Conservation (phyloP, 2,329 filamentous ascomycete genomes). For the Pseudogymnoascus sp. region DNA sequence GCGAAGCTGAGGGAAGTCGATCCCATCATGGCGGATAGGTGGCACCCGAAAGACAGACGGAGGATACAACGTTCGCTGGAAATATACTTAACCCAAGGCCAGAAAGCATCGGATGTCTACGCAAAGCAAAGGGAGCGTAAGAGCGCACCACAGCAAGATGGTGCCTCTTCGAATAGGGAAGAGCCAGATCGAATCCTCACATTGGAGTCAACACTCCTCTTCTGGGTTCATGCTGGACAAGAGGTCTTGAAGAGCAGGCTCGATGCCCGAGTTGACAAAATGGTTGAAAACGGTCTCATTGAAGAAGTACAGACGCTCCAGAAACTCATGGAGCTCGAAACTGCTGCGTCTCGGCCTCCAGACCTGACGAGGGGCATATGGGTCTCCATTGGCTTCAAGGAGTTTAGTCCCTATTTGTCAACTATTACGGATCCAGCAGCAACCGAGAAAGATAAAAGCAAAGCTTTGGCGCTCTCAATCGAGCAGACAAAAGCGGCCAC, state of each 20-base stretch:
- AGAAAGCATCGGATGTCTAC: slow-evolving; percentile 77
- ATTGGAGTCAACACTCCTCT: slow-evolving; percentile 46
- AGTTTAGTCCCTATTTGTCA: slow-evolving; percentile 65
- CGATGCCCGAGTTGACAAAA: slow-evolving; percentile 70
- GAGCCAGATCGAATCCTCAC: slow-evolving; percentile 25
- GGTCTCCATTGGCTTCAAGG: slow-evolving; percentile 94
- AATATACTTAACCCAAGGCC: slow-evolving; percentile 78
- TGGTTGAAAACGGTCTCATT: slow-evolving; percentile 62
- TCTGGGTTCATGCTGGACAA: slow-evolving; percentile 78
- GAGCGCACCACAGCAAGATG: slow-evolving; percentile 27
- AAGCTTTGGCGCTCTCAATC: slow-evolving; percentile 50
- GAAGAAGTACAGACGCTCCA: slow-evolving; percentile 50
- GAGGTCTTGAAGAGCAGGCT: slow-evolving; percentile 61
- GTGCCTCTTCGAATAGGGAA: slow-evolving; percentile 19
- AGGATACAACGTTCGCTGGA: slow-evolving; percentile 87
- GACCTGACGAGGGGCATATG: slow-evolving; percentile 81
- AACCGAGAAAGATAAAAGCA: slow-evolving; percentile 33
- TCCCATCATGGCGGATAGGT: slow-evolving; percentile 77
- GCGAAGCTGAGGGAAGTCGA: slow-evolving; percentile 70
- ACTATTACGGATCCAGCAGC: slow-evolving; percentile 32
- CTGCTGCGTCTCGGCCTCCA: slow-evolving; percentile 42
- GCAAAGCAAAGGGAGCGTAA: slow-evolving; percentile 55
- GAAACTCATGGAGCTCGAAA: slow-evolving; percentile 36
- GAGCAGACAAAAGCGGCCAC: slow-evolving; percentile 76
- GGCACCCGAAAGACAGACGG: slow-evolving; percentile 87